These are phyloP conservation scores for Dacryopinax spathularia DNA, from an alignment of 768 basidiomycete genomes.

Conservation along the genomic window DNA sequence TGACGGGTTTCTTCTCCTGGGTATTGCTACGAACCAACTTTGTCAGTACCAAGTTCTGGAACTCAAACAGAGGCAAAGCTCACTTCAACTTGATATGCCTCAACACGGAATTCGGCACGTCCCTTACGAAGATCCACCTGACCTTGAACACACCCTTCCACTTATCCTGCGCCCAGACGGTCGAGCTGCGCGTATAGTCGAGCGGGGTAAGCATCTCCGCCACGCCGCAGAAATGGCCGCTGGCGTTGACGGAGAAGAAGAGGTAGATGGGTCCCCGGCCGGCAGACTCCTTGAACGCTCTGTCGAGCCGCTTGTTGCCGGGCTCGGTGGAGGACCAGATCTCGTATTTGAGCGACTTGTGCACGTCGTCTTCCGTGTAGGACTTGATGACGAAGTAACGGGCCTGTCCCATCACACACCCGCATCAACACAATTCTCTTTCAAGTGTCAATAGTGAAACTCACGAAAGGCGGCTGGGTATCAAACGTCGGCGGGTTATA, in stretches of 20 bases:
- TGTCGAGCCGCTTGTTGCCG: constrained; percentile 93
- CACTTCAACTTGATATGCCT: constrained; percentile 82
- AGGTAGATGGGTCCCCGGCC: constrained; percentile 90
- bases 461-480: constrained; percentile 57
- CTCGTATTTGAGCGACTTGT: constrained; percentile 94
- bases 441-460: constrained; percentile 17
- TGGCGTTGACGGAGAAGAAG: constrained; percentile 96
- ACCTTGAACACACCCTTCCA: constrained; percentile 99
- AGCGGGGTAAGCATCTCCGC: constrained; percentile 96
- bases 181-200: constrained; percentile 86
- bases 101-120: constrained; percentile 79
- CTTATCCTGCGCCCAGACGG: constrained; percentile 98
- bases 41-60: constrained; percentile 8
- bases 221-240: constrained; percentile 97
- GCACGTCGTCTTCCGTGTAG: constrained; percentile 97
- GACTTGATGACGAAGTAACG: constrained; percentile 97
- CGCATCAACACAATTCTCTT: background rate
- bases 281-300: constrained; percentile 90
- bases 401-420: constrained; percentile 49
- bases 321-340: constrained; percentile 97
- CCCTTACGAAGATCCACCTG: constrained; percentile 92
- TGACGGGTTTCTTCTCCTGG: constrained; percentile 94
- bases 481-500: constrained; percentile 85
- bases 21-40: constrained; percentile 55
- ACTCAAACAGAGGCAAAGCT: constrained; percentile 13